Evolutionary conservation across 2,329 filamentous ascomycete genomes (phyloP).

Genomic region (Pseudocercospora musae): DNA sequence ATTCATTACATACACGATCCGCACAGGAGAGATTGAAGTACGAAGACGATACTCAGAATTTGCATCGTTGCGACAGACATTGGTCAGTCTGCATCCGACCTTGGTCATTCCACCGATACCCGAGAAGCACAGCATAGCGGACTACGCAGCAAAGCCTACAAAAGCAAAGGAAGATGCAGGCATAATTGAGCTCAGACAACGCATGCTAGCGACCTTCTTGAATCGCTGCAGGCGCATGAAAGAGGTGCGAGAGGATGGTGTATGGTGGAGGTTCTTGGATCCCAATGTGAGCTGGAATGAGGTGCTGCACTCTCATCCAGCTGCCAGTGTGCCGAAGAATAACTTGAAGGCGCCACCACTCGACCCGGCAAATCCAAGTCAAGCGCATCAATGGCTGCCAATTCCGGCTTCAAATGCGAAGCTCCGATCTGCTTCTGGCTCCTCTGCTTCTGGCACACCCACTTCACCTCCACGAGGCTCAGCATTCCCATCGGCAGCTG

Average conservation of each 20-base stretch:
- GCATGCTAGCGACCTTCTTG: slow-evolving; percentile 93
- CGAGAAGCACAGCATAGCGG: slow-evolving; percentile 97
- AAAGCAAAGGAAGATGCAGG: slow-evolving; percentile 96
- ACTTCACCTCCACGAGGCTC: slow-evolving; percentile 52
- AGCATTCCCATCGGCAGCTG: slow-evolving; percentile 51
- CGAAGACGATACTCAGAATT: slow-evolving; percentile 96
- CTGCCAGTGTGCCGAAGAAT: slow-evolving; percentile 88
- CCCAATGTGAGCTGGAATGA: slow-evolving; percentile 97
- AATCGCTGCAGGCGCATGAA: slow-evolving; percentile 94
- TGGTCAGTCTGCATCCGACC: slow-evolving; percentile 89
- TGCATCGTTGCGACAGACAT: slow-evolving; percentile 79
- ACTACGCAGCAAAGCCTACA: slow-evolving; percentile 96
- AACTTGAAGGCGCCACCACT: slow-evolving; percentile 93
- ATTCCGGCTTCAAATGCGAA: slow-evolving; percentile 83
- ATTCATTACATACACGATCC: slow-evolving; percentile 96
- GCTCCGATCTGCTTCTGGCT: slow-evolving; percentile 58
- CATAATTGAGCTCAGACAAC: slow-evolving; percentile 93
- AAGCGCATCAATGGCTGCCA: slow-evolving; percentile 82
- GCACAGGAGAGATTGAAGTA: slow-evolving; percentile 92
- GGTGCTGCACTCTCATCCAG: slow-evolving; percentile 87
- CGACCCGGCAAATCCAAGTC: slow-evolving; percentile 85
- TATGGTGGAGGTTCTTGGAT: slow-evolving; percentile 97
- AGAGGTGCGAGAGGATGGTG: slow-evolving; percentile 83
- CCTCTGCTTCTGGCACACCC: slow-evolving; percentile 51
- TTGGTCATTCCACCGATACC: slow-evolving; percentile 95